Base-by-base conservation (phyloP, 805 yeast species). In the Candida broadrunensis region DNA sequence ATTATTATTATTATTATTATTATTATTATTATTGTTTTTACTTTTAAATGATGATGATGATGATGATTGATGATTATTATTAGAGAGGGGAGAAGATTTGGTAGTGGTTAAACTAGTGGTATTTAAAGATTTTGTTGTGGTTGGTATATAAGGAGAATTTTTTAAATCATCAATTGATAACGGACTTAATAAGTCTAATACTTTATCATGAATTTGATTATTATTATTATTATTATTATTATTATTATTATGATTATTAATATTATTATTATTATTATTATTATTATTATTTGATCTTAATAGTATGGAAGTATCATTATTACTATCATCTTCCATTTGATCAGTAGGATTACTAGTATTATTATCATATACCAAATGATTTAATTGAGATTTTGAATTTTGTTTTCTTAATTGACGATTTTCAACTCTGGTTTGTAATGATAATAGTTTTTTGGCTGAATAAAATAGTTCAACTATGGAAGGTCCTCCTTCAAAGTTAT, bases 131-230 rank as follows among this genome's bases (percentile, higher is more conserved):
- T 17, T 14, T 14, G 8, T 37, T 11, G 17, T 29, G 13, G 32
- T 15, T 29, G 24, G 23, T n/a, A 21, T 29, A n/a, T 26, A 12
- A 27, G 51, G 44, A 41, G 49, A 47, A 31, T 55, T 60, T 34
- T 63, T 59, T 42, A 61, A 44, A 47, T 66, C 73, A 38, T 67
- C 70, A 19, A 65, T 55, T 8, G 65, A 56, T 16, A 70, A 54
- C 9, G 75, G 75, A 46, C 70, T 67, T 39, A 70, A 55, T 35
- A 70, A 53, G 40, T 67, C 72, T 33, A 66, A 52, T 24, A 60
- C 61, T 33, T 59, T 58, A 32, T 48, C 48, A 35, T 42, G 50
- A 32, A 47, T 48, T 33, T 42, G 50, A 17, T 45, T 43, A 14
- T 38, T 43, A 5, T 4, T 5, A 29, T 17, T 13, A 17, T 14